Percentiles rank a stretch among this genome's conserved stretches.
Evolutionary conservation across 805 yeast species (phyloP).

Genomic region (Candida schatavii): DNA sequence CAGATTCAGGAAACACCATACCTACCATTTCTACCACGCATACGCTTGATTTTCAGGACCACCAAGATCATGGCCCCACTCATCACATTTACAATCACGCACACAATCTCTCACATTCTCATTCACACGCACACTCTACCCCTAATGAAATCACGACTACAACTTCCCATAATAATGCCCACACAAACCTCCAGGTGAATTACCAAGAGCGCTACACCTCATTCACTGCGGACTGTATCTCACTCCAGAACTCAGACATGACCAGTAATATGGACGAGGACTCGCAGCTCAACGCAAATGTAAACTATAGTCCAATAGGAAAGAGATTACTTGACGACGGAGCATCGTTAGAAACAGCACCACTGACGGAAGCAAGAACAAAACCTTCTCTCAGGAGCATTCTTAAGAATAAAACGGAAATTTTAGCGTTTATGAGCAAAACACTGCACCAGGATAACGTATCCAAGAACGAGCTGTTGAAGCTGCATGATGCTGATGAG

Average conservation of each 20-base stretch:
- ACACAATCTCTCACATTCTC: neutral
- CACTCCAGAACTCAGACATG: slow-evolving; percentile 38
- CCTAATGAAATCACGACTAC: neutral
- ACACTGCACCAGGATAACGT: neutral
- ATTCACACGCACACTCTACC: neutral
- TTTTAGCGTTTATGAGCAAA: neutral
- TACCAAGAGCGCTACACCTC: slow-evolving; percentile 23
- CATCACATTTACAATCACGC: neutral
- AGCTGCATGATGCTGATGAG: neutral
- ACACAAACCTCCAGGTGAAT: neutral
- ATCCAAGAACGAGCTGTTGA: neutral
- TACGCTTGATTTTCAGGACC: neutral
- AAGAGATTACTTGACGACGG: slow-evolving; percentile 2
- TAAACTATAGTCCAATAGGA: slow-evolving; percentile 3
- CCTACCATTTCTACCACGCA: neutral
- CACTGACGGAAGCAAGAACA: slow-evolving; percentile 1
- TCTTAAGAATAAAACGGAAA: slow-evolving; percentile 3
- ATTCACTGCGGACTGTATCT: slow-evolving; percentile 35
- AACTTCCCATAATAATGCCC: neutral
- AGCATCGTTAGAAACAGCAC: neutral
- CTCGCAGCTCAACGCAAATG: neutral
- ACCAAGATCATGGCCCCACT: neutral
- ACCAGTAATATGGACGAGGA: slow-evolving; percentile 19
- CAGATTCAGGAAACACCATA: neutral
- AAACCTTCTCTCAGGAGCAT: slow-evolving; percentile 5